A percentile compares a stretch with the other conserved stretches of the same genome.
phyloP scores from a whole-genome alignment of 2,329 filamentous ascomycete species.

The Phialemoniopsis sp. region DNA sequence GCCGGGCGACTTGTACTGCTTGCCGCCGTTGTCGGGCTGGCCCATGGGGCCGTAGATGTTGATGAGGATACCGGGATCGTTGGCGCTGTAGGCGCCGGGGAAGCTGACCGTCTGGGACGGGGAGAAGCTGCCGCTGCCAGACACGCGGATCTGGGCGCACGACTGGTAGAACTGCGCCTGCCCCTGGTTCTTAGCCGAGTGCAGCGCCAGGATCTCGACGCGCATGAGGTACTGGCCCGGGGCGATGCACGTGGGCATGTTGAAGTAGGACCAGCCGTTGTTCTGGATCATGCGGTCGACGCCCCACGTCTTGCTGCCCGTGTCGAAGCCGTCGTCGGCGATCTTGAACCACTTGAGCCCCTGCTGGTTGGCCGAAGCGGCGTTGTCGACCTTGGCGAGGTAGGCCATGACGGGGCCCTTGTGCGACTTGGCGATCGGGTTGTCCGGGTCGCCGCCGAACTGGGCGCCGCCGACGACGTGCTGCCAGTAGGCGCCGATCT shows the following conservation, averaged over 20 bases:
- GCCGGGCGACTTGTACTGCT: conserved; percentile 33
- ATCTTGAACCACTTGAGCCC: conserved; percentile 52
- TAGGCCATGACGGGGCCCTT: conserved; percentile 51
- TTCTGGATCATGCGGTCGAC: conserved; percentile 38
- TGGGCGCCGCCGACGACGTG: conserved; percentile 51
- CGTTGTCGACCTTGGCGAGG: conserved; percentile 48
- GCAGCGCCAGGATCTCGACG: conserved; percentile 48
- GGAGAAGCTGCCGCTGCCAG: conserved; percentile 30
- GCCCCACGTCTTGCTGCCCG: conserved; percentile 38
- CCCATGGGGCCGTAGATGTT: conserved; percentile 41
- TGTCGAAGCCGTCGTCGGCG: conserved; percentile 42
- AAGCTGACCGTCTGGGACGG: conserved; percentile 34
- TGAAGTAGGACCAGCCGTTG: conserved; percentile 42
- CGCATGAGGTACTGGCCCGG: conserved; percentile 51
- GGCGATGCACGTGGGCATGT: conserved; percentile 44
- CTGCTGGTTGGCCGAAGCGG: conserved; percentile 32
- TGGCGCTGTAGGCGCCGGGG: conserved; percentile 37
- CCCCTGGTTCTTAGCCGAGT: conserved; percentile 35
- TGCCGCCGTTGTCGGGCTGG: conserved; percentile 34
- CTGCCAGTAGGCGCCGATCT: conserved; percentile 46
- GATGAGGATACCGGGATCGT: conserved; percentile 37
- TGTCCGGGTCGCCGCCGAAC: conserved; percentile 41
- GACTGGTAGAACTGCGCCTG: conserved; percentile 38
- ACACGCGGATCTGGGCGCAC: conserved; percentile 35
- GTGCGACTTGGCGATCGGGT: conserved; percentile 51